These are phyloP conservation scores for Pulveroboletus sp. DNA, from an alignment of 768 basidiomycete genomes.

Conservation along the genomic window DNA sequence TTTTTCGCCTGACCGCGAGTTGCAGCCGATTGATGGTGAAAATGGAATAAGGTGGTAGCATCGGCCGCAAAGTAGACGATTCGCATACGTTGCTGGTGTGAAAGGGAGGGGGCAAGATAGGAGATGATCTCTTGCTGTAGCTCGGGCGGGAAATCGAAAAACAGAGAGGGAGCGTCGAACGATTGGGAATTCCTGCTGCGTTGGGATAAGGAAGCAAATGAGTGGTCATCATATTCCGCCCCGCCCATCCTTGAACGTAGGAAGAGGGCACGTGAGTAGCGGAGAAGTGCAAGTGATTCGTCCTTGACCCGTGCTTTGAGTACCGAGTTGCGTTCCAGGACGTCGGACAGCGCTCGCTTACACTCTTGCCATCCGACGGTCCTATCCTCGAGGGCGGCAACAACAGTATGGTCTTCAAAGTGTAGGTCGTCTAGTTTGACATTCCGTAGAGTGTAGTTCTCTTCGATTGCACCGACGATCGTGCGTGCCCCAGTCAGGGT, in stretches of 20 bases:
- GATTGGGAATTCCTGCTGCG: constrained; percentile 5
- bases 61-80: constrained; percentile 52
- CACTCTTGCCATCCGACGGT: constrained; percentile 31
- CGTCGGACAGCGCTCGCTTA: constrained; percentile 28
- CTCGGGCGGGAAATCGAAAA: constrained; percentile 52
- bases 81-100: constrained; percentile 50
- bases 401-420: constrained; percentile 25
- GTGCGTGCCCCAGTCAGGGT: constrained; percentile 42
- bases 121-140: constrained; percentile 57
- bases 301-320: constrained; percentile 37
- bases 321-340: constrained; percentile 43
- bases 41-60: constrained; percentile 42
- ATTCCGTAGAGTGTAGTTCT: constrained; percentile 47
- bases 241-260: constrained; percentile 31
- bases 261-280: constrained; percentile 49
- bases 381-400: constrained; percentile 23
- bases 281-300: constrained; percentile 51
- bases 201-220: constrained; percentile 4
- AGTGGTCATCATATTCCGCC: background rate
- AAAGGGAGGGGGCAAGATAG: constrained; percentile 56
- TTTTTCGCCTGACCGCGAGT: constrained; percentile 4
- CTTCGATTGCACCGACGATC: constrained; percentile 45
- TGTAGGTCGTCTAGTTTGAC: constrained; percentile 52
- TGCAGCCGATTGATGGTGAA: constrained; percentile 21
- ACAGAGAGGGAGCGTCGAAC: constrained; percentile 22